Base-by-base conservation (phyloP, 768 basidiomycete species). In the Ramaria rubella region DNA sequence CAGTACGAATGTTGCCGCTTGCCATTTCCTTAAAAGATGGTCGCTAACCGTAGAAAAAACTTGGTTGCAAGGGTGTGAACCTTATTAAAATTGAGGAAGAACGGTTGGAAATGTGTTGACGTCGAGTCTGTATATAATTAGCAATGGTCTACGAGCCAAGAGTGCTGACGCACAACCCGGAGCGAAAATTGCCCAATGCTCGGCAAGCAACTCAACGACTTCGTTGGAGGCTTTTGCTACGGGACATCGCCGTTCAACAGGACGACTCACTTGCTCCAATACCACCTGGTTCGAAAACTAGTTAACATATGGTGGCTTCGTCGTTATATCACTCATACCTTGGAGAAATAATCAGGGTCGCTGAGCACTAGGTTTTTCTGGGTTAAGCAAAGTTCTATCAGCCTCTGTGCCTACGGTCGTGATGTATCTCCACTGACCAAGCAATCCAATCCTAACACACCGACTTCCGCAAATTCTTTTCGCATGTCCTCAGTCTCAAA, bases 181-280 rank as follows among this genome's bases (percentile, higher is more conserved):
- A 14, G 86, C 88, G 65, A 87, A 87, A 60, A 93, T 86, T 19
- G 80, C 80, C 87, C 90, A 94, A 65, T 92, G 83, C 50, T 92
- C 87, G 3, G 87, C 84, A 30, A 95, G 74, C 36, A 93, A 73
- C 62, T 89, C 90, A 4, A 92, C 87, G 7, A 92, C 81, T 62
- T 93, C 88, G 58, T 89, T 90, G 1, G 91, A 94, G 17, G 86
- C 89, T 62, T 79, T 85, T 4, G 85, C 86, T 60, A 94, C 79
- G 0, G 89, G 90, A 72, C 92, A 94, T 49, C 89, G 78, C 54
- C 87, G 80, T 61, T 87, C 82, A 36, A 73, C 72, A 8, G 86
- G 81, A 51, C 90, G 78, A 58, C 85, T 87, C 3, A 87, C 71
- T 68, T 94, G 92, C 64, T 94, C 92, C 26, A 85, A 73, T 8